Base-by-base conservation (phyloP, 129 eudicot species). In the Saussurea involucrata region DNA sequence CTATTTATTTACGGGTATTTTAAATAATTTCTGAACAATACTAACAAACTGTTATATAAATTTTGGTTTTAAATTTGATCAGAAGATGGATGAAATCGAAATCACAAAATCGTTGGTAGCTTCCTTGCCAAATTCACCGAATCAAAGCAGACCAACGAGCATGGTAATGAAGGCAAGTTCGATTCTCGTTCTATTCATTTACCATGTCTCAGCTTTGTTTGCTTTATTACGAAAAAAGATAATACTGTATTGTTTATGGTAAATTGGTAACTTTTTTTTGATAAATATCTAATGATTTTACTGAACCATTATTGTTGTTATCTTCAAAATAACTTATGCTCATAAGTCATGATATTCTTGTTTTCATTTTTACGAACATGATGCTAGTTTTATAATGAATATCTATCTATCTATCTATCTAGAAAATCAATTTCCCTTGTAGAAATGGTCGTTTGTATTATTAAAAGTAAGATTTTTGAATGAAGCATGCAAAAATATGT, bases 101-200 rank as follows among this genome's bases (percentile, higher is more conserved):
- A 24, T 40, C 20, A 85, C 78, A 74, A 87, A 86, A 80, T 68
- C 84, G 13, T 21, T 68, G 80, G 32, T 85, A 68, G 42, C 84
- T 71, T 80, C 87, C 36, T 40, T 84, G 57, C 83, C 87, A 21
- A 88, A 78, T 71, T 86, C 96, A 9, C 91, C 93, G 25, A 86
- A 76, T 74, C 89, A 84, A 32, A 90, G 90, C 78, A 87, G 86
- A 80, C 97, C 97, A 55, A 85, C 72, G 31, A 91, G 97, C 89
- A 91, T 91, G 97, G 88, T 91, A 34, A 64, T 91, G 64, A 88
- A 89, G 97, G 92, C 81, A 79, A 88, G 95, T 78, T n/a, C n/a
- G n/a, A n/a, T n/a, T 73, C 75, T 72, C 32, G 1, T 12, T 21
- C 42, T 57, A 46, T 72, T 72, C 21, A 31, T 10, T 13, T 6